Conservation (phyloP, 2,329 filamentous ascomycete species). For the Arthrinium puccinioides region DNA sequence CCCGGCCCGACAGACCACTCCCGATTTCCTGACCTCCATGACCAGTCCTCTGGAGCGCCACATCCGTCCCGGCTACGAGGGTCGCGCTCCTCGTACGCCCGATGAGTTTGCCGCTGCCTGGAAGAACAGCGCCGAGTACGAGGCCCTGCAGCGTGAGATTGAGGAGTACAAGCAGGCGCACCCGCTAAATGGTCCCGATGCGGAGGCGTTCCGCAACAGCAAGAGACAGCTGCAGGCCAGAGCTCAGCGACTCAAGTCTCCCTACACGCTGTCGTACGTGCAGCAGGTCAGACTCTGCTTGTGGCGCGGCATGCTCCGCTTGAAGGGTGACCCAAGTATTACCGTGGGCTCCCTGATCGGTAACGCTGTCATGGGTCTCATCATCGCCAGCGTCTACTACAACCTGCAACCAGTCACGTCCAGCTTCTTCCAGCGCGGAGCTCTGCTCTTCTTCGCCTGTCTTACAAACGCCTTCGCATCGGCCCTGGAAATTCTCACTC, state of each 20-base stretch:
- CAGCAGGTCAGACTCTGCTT: constrained; percentile 13
- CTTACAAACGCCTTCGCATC: constrained; percentile 75
- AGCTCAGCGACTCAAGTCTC: constrained; percentile 11
- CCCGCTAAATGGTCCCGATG: constrained; percentile 44
- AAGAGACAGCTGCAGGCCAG: constrained; percentile 43
- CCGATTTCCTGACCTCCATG: constrained; percentile 65
- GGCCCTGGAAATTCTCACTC: constrained; percentile 71
- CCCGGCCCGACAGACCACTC: constrained; percentile 55
- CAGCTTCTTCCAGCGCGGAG: constrained; percentile 70
- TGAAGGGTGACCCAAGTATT: constrained; percentile 12
- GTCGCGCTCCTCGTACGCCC: constrained; percentile 46
- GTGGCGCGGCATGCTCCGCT: constrained; percentile 10
- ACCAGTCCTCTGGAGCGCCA: constrained; percentile 49
- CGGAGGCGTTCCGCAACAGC: constrained; percentile 42
- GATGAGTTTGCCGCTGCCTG: constrained; percentile 52
- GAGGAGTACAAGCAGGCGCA: constrained; percentile 43
- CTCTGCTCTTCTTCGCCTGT: constrained; percentile 77
- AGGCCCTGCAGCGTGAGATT: constrained; percentile 41
- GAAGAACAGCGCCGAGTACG: constrained; percentile 44
- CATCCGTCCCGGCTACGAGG: constrained; percentile 45
- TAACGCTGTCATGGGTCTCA: constrained; percentile 67
- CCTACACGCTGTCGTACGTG: constrained; percentile 13
- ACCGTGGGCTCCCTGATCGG: constrained; percentile 50
- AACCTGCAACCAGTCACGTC: constrained; percentile 54
- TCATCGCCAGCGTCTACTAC: constrained; percentile 73